Base-by-base conservation (phyloP, 768 basidiomycete species). In the Collybiopsis luxurians region DNA sequence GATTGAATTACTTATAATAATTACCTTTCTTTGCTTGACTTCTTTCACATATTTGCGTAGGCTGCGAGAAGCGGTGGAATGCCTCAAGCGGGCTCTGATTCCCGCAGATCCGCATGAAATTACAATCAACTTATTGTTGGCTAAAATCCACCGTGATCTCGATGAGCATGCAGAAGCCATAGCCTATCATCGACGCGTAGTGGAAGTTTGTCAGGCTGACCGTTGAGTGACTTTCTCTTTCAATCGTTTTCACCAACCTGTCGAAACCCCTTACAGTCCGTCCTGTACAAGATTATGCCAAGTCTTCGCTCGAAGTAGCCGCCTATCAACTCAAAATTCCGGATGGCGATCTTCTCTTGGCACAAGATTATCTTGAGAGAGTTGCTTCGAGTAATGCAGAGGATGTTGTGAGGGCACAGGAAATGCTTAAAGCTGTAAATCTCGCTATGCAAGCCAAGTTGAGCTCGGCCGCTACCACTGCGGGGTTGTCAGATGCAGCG, bases 41-140 rank as follows among this genome's bases (percentile, higher is more conserved):
- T n/a, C n/a, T n/a, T n/a, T n/a, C n/a, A n/a, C n/a, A n/a, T n/a
- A n/a, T n/a, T n/a, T n/a, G n/a, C n/a, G n/a, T n/a, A 96, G 96
- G 69, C 79, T 81, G 45, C 81, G 86, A 58, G 95, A 98, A 70
- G 95, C 97, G 15, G 86, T 95, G 43, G 89, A 95, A 67, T 93
- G 94, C 65, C 85, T 92, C 60, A 91, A 92, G 62, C 90, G 95
- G 39, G 95, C 96, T 12, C 78, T 98, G 53, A 84, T 89, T 57
- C 83, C 88, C 55, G 88, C 88, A 26, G 89, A 90, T 69, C 81
- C 87, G 2, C 82, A 85, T 59, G 90, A 94, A 67, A 89, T 82
- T 36, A 79, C 76, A 23, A 85, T 92, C 59, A 82, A 84, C 67
- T 72, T 88, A 36, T 91, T 84, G 66, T 75, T 95, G 31, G 93